These are phyloP conservation scores for Fusarium globosum DNA, from an alignment of 2,329 filamentous ascomycete genomes.

Conservation along the genomic window DNA sequence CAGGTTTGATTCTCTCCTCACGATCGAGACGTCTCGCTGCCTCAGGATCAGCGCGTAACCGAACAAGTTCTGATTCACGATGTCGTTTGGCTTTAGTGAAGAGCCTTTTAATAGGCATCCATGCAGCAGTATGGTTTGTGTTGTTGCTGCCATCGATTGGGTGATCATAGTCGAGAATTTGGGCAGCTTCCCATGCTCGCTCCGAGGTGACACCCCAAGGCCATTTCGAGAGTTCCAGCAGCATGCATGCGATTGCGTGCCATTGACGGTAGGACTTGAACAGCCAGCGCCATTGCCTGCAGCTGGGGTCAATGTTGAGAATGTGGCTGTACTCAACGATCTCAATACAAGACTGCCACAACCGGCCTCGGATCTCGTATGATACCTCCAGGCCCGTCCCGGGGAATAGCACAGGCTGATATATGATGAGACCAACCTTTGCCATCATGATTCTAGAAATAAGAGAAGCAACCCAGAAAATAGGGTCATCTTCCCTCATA, in stretches of 20 bases:
- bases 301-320: conserved; percentile 31
- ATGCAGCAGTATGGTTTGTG: conserved; percentile 32
- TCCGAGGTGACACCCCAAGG: conserved; percentile 34
- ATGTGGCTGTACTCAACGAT: conserved; percentile 37
- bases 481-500: conserved; percentile 28
- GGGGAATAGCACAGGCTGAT: conserved; percentile 34
- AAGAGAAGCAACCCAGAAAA: conserved; percentile 36
- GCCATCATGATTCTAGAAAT: conserved; percentile 34
- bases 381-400: conserved; percentile 31
- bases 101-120: conserved; percentile 35
- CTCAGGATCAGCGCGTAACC: conserved; percentile 26
- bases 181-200: conserved; percentile 35
- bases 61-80: conserved; percentile 24
- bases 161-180: conserved; percentile 37
- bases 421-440: conserved; percentile 33
- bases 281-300: conserved; percentile 36
- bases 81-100: conserved; percentile 33
- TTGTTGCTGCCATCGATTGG: conserved; percentile 24
- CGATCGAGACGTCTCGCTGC: conserved; percentile 30
- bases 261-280: conserved; percentile 33
- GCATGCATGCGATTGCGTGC: conserved; percentile 38
- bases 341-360: conserved; percentile 38
- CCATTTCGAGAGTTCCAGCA: conserved; percentile 28
- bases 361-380: conserved; percentile 24
- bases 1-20: conserved; percentile 33